Evolutionary conservation across 805 yeast genomes (phyloP), one percentile per base, ranked within the genome.

Genomic region (Candida manassasensis): DNA sequence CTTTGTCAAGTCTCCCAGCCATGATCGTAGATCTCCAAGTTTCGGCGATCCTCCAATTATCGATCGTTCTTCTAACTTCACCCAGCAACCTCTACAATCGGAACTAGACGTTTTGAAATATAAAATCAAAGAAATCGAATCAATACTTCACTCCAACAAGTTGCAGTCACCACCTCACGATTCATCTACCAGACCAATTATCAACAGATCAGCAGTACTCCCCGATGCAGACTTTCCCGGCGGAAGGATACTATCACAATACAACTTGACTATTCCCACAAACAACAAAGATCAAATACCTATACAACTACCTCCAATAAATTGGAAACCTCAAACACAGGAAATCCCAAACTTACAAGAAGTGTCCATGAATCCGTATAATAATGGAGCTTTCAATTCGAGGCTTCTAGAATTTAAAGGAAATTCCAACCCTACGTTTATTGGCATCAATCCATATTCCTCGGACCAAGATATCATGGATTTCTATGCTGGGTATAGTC

Each of bases 71-170:
- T 24, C 12, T 7, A 7, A 24, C 12, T 11, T 11, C 6, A 11
- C 27, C 12, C 9, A 24, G 3, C 31, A 35, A 17, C 30, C 27
- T 10, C 34, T 40, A 10, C 38, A 34, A 25, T 35, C 41, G 2
- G 50, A 47, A 2, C 27, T 66, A 59, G 69, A 70, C 22, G 40
- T 53, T 18, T 63, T 49, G 48, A 71, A 61, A 42, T 47, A 38
- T 33, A 62, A 69, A 38, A 67, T 72, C 26, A 65, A 59, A 35
- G 68, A 67, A 43, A 59, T 72, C 4, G 78, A 72, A 43, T 68
- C 70, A 1, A 28, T 41, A 3, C 19, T 36, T 10, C 32, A 34
- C 9, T 12, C 7, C 13, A 19, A 9, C 7, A 25, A 25, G n/a
- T 7, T 6, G 13, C 5, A 27, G 12, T 8, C 16, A 5, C n/a